A percentile compares a stretch with the other conserved stretches of the same genome.
phyloP scores from a whole-genome alignment of 2,329 filamentous ascomycete genomes.

The Beauveria australis region DNA sequence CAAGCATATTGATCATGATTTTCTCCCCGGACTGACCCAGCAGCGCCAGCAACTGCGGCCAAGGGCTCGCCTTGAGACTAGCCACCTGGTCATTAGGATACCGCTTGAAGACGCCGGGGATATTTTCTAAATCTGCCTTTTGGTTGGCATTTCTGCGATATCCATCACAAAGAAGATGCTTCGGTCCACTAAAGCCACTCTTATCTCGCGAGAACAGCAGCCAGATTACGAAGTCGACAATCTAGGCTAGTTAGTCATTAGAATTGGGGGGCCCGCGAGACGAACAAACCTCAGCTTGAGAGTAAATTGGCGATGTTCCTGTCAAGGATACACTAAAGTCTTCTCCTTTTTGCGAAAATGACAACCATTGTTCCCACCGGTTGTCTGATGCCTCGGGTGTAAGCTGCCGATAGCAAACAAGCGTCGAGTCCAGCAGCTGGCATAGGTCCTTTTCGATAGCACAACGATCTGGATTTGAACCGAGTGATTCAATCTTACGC shows the following conservation, averaged over 20 bases:
- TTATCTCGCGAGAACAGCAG: constrained; percentile 58
- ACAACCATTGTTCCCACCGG: constrained; percentile 47
- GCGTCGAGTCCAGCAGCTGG: constrained; percentile 57
- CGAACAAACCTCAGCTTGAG: constrained; percentile 54
- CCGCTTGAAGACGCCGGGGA: constrained; percentile 57
- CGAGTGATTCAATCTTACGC: constrained; percentile 45
- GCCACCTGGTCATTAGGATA: constrained; percentile 64
- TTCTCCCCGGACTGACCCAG: constrained; percentile 67
- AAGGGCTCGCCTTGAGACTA: constrained; percentile 59
- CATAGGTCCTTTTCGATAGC: constrained; percentile 38
- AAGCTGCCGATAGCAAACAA: constrained; percentile 48
- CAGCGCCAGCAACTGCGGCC: constrained; percentile 66
- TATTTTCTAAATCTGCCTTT: constrained; percentile 28
- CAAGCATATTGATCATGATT: constrained; percentile 68
- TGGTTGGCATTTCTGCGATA: constrained; percentile 47
- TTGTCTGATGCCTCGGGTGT: neutral
- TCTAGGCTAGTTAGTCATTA: constrained; percentile 38
- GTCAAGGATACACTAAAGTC: constrained; percentile 49
- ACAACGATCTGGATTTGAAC: constrained; percentile 19
- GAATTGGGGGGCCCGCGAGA: neutral
- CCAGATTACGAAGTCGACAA: constrained; percentile 72
- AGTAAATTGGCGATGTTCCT: constrained; percentile 39
- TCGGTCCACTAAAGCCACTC: constrained; percentile 40
- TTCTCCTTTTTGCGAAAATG: constrained; percentile 55
- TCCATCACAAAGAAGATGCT: constrained; percentile 77